Evolutionary conservation across 768 basidiomycete species (phyloP).

Genomic region (Gautieria morchelliformis): DNA sequence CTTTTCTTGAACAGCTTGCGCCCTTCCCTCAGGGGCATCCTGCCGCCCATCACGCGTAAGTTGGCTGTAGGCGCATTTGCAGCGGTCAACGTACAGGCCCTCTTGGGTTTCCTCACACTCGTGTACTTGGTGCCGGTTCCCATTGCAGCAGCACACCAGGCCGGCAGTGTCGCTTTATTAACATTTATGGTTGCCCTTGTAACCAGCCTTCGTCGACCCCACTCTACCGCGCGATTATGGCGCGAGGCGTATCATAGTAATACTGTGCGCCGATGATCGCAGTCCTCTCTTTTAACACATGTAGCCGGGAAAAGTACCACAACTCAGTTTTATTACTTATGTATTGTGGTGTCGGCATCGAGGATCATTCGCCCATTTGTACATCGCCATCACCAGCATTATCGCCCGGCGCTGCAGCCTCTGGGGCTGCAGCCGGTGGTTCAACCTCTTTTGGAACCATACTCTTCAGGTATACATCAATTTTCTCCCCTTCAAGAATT

Average conservation of each 20-base stretch:
- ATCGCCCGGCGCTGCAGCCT: conserved; percentile 28
- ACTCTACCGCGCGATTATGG: conserved; percentile 55
- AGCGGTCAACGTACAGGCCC: conserved; percentile 78
- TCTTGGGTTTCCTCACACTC: conserved; percentile 69
- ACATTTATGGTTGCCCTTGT: conserved; percentile 74
- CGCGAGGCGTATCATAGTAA: conserved; percentile 19
- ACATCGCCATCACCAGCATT: conserved; percentile 62
- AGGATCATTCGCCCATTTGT: conserved; percentile 64
- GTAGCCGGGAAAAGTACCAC: neutral
- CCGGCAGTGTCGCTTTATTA: conserved; percentile 82
- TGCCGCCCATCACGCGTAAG: conserved; percentile 54
- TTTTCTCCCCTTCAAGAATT: conserved; percentile 75
- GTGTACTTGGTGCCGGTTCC: conserved; percentile 90
- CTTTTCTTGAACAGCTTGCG: conserved; percentile 53
- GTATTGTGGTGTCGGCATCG: conserved; percentile 2
- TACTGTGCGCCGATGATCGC: neutral
- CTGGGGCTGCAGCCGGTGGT: conserved; percentile 19
- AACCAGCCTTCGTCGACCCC: conserved; percentile 61
- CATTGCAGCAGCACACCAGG: conserved; percentile 90
- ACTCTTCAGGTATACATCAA: conserved; percentile 64
- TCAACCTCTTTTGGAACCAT: conserved; percentile 63
- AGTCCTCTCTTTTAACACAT: neutral
- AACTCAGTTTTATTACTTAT: conserved; percentile 3
- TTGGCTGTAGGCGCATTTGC: conserved; percentile 55
- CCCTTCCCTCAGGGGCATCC: conserved; percentile 31